phyloP scores from a whole-genome alignment of 768 basidiomycete genomes.

The Mycena leptocephala region DNA sequence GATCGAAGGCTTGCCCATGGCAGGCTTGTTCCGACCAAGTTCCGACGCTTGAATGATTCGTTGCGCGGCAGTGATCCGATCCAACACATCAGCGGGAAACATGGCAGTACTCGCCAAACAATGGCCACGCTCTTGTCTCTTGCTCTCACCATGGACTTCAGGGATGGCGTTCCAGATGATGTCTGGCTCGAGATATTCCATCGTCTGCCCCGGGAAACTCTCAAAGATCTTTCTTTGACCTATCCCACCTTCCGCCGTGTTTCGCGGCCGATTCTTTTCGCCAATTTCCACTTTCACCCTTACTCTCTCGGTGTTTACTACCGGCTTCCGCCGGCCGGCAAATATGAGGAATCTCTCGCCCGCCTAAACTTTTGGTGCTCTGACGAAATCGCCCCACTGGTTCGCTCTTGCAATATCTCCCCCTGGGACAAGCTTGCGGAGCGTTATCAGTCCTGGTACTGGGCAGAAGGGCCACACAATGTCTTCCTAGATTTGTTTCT shows the following conservation, averaged over 20 bases:
- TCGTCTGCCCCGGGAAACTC: not conserved
- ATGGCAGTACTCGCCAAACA: no score
- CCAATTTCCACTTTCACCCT: not conserved
- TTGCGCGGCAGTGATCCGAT: no score
- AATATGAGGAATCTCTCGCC: not conserved
- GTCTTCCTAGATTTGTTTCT: not conserved
- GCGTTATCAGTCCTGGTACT: not conserved
- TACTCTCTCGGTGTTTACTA: not conserved
- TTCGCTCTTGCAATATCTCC: not conserved
- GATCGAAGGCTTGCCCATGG: no score
- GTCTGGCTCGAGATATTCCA: not conserved
- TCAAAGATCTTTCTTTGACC: not conserved
- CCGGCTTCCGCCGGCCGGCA: not conserved
- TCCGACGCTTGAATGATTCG: no score
- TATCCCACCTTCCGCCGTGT: not conserved
- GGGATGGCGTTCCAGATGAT: not conserved
- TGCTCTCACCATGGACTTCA: not conserved
- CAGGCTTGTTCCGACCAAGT: no score
- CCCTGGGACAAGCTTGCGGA: not conserved
- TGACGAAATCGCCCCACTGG: not conserved
- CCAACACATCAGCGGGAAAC: no score
- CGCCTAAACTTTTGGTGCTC: conserved; percentile 4
- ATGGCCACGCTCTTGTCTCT: no score
- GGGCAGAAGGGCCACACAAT: not conserved
- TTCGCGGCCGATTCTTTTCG: not conserved